Percentiles rank a stretch among this genome's conserved stretches.
phyloP scores from a whole-genome alignment of 257 asterid species.

The Ilex aquifolium region DNA sequence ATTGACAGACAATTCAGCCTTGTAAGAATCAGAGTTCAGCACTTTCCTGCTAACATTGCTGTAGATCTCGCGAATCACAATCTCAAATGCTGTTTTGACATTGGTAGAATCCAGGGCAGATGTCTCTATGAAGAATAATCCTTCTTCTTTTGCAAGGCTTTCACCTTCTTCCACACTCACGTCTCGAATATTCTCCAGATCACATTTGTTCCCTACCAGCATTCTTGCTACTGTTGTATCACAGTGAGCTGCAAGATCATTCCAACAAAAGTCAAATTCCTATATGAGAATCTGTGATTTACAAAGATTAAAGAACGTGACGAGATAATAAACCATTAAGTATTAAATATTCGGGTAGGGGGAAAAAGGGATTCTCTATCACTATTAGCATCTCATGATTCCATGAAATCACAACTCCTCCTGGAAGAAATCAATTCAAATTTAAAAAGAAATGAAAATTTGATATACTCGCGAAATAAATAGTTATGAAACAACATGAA shows the following conservation, averaged over 20 bases:
- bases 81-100: constrained; percentile 54
- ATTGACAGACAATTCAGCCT: constrained; percentile 54
- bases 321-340: too few relatives aligned
- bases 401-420: not conserved
- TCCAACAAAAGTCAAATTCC: not conserved
- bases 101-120: constrained; percentile 69
- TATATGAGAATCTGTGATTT: too few relatives aligned
- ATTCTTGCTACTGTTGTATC: constrained; percentile 60
- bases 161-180: constrained; percentile 64
- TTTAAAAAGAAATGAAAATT: not conserved
- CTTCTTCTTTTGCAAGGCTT: constrained; percentile 58
- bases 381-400: too few relatives aligned
- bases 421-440: not conserved
- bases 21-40: constrained; percentile 58
- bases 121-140: constrained; percentile 62
- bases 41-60: constrained; percentile 54
- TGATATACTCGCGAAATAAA: too few relatives aligned
- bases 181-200: constrained; percentile 58
- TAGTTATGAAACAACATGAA: too few relatives aligned
- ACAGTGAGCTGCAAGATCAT: constrained; percentile 48
- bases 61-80: constrained; percentile 59
- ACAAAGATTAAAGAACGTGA: too few relatives aligned
- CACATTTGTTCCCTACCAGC: constrained; percentile 72
- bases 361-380: too few relatives aligned
- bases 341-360: too few relatives aligned